These are phyloP conservation scores for Colletotrichum liaoningense DNA, from an alignment of 2,329 filamentous ascomycete genomes.

Conservation along the genomic window DNA sequence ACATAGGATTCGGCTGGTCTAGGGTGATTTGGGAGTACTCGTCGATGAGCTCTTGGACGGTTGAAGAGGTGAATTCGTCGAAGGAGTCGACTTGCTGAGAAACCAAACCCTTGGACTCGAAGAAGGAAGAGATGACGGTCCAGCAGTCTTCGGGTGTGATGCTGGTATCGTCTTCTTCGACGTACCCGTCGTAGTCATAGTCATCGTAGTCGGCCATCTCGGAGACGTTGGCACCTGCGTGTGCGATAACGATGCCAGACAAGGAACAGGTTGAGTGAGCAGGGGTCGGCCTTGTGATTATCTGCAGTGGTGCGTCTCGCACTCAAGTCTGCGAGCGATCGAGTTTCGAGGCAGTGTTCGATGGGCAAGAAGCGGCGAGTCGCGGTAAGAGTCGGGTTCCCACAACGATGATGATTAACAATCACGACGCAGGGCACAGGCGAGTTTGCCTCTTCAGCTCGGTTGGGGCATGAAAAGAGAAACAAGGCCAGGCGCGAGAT, in stretches of 20 bases:
- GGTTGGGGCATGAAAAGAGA: slow-evolving; percentile 13
- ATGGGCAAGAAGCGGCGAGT: neutral
- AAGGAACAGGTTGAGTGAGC: neutral
- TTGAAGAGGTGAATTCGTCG: slow-evolving; percentile 94
- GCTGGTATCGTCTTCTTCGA: slow-evolving; percentile 70
- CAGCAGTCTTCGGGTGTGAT: slow-evolving; percentile 99
- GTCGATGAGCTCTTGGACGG: slow-evolving; percentile 93
- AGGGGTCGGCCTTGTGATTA: neutral
- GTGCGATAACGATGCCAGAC: neutral
- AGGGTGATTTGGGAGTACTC: slow-evolving; percentile 94
- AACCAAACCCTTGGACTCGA: slow-evolving; percentile 93
- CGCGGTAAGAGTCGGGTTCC: slow-evolving; percentile 19
- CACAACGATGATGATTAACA: slow-evolving; percentile 22
- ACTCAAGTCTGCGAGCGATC: slow-evolving; percentile 23
- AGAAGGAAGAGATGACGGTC: slow-evolving; percentile 97
- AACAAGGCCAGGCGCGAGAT: neutral
- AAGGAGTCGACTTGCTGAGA: slow-evolving; percentile 99
- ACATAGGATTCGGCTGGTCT: slow-evolving; percentile 87
- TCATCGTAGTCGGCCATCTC: slow-evolving; percentile 69
- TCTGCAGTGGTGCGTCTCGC: neutral
- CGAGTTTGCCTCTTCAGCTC: slow-evolving; percentile 27
- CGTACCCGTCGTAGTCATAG: slow-evolving; percentile 75
- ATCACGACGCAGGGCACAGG: slow-evolving; percentile 33
- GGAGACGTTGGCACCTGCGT: neutral
- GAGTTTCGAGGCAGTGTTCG: neutral